These are phyloP conservation scores for Hypoxylon sp. DNA, from an alignment of 2,329 filamentous ascomycete genomes.

Conservation along the genomic window DNA sequence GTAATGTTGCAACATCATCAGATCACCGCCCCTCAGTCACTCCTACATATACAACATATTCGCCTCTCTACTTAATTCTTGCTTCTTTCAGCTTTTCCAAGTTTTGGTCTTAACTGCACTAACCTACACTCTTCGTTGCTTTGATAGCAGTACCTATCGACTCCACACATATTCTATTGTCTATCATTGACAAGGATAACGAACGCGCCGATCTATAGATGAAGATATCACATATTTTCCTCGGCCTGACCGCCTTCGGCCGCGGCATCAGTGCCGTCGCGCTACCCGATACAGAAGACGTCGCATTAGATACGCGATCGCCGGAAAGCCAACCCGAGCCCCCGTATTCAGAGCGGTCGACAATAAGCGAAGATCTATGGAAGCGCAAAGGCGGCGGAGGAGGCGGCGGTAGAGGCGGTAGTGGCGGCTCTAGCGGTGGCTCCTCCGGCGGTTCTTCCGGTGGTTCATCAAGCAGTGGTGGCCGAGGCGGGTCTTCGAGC, in stretches of 20 bases:
- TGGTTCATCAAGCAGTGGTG: constrained; percentile 47
- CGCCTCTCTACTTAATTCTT: background rate
- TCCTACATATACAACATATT: constrained; percentile 18
- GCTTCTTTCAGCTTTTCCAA: constrained; percentile 5
- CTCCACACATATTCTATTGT: background rate
- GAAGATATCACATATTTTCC: constrained; percentile 46
- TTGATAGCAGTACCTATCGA: background rate
- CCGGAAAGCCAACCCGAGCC: constrained; percentile 38
- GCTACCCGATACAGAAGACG: constrained; percentile 35
- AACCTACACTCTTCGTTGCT: background rate
- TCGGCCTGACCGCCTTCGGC: constrained; percentile 40
- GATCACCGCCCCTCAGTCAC: background rate
- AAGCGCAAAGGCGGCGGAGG: constrained; percentile 73
- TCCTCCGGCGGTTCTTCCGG: constrained; percentile 53
- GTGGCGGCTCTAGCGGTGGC: constrained; percentile 52
- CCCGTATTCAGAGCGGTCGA: constrained; percentile 21
- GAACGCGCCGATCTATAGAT: constrained; percentile 38
- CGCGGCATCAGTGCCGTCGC: constrained; percentile 39
- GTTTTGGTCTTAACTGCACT: background rate
- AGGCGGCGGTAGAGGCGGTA: constrained; percentile 58
- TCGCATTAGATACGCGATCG: constrained; percentile 29
- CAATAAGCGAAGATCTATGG: constrained; percentile 62
- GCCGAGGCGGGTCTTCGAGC: constrained; percentile 30
- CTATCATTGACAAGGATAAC: constrained; percentile 1
- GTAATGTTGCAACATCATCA: background rate